Conservation (phyloP, 2,329 filamentous ascomycete genomes). For the Exophiala dermatitidis region DNA sequence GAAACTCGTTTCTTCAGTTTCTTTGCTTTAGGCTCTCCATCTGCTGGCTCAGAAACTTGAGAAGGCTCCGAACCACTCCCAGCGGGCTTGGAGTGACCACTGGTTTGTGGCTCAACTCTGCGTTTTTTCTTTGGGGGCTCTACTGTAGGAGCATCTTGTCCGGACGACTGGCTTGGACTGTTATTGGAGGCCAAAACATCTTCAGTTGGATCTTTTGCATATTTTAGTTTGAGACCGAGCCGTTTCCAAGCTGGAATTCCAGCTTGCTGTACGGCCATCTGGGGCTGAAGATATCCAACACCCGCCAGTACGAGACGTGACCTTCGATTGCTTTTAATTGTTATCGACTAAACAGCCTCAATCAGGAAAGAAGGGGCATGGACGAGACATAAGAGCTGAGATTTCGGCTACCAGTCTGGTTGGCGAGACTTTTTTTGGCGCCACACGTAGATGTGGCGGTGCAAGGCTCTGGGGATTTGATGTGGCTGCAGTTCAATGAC, state of each 20-base stretch:
- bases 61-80: background rate
- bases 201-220: constrained; percentile 35
- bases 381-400: background rate
- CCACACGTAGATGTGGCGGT: constrained; percentile 3
- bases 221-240: constrained; percentile 54
- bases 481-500: background rate
- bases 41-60: background rate
- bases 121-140: constrained; percentile 19
- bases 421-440: background rate
- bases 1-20: constrained; percentile 41
- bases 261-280: constrained; percentile 11
- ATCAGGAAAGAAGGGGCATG: background rate
- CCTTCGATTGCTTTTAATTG: background rate
- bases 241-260: constrained; percentile 53
- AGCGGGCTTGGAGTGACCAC: background rate
- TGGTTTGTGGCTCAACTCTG: constrained; percentile 1
- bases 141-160: background rate
- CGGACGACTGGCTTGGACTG: constrained; percentile 3
- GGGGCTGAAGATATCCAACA: background rate
- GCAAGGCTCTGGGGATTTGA: background rate
- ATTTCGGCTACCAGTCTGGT: background rate
- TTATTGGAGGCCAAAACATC: background rate
- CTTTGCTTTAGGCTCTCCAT: background rate
- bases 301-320: background rate
- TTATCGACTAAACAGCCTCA: too few species aligned